Percentiles rank a stretch among this genome's conserved stretches.
Evolutionary conservation across 441 rosid genomes (phyloP).

Genomic region (Populus tomentosa): DNA sequence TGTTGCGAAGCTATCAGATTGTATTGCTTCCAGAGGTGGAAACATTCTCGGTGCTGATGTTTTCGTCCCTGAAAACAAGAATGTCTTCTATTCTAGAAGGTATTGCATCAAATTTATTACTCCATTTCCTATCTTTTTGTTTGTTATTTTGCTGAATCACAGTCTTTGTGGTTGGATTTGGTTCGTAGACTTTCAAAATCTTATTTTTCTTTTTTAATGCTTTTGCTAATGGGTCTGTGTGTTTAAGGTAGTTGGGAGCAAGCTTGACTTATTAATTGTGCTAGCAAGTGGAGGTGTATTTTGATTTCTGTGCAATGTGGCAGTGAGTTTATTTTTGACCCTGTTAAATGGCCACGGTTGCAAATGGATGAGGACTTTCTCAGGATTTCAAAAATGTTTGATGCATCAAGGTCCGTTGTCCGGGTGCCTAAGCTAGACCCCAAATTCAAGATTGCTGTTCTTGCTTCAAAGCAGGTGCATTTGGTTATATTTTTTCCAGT

Average conservation of each 20-base stretch:
- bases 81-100: constrained; percentile 91
- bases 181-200: neutral
- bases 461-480: constrained; percentile 73
- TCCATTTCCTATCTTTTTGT: neutral
- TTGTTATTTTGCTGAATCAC: neutral
- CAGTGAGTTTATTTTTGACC: constrained; percentile 90
- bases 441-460: constrained; percentile 76
- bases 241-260: neutral
- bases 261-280: neutral
- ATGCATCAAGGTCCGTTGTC: constrained; percentile 63
- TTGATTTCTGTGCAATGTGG: constrained; percentile 17
- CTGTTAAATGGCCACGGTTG: constrained; percentile 69
- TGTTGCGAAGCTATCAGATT: constrained; percentile 83
- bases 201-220: neutral
- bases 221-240: neutral
- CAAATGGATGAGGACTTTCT: constrained; percentile 74
- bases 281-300: neutral
- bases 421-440: constrained; percentile 83
- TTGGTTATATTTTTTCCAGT: neutral
- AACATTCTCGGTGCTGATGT: constrained; percentile 88
- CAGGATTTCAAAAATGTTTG: constrained; percentile 45
- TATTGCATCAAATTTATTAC: constrained; percentile 12
- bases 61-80: constrained; percentile 71
- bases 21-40: constrained; percentile 89
- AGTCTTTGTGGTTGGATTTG: neutral